Conservation (phyloP, 2,329 filamentous ascomycete species). For the Ramularia endophylla region DNA sequence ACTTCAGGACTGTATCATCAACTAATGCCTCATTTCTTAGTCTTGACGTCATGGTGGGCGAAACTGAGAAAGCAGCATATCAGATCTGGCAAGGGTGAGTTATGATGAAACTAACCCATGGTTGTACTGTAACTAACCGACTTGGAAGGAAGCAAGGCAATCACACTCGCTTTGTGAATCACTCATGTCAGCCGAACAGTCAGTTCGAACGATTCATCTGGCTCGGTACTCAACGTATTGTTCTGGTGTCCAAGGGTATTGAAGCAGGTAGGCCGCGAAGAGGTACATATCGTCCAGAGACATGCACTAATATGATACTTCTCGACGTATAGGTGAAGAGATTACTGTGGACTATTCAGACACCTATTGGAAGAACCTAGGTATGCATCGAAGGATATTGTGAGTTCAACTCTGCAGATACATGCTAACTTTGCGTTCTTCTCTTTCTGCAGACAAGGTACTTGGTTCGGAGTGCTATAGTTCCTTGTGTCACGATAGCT, state of each 20-base stretch:
- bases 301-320: too few relatives aligned
- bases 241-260: constrained; percentile 52
- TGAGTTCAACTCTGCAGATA: background rate
- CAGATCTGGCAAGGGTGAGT: constrained; percentile 59
- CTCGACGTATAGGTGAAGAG: constrained; percentile 36
- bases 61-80: constrained; percentile 42
- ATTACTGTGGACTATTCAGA: constrained; percentile 55
- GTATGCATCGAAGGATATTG: too few relatives aligned
- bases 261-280: constrained; percentile 32
- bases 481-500: too few relatives aligned
- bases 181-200: constrained; percentile 53
- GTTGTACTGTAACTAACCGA: too few relatives aligned
- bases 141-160: too few relatives aligned
- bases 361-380: constrained; percentile 45
- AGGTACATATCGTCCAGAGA: too few relatives aligned
- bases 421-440: background rate
- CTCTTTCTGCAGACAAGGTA: constrained; percentile 1
- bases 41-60: constrained; percentile 49
- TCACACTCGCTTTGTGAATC: constrained; percentile 54
- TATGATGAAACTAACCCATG: too few relatives aligned
- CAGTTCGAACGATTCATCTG: constrained; percentile 54
- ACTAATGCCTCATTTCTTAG: too few relatives aligned
- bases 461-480: background rate
- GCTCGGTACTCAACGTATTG: constrained; percentile 48
- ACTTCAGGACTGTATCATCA: too few relatives aligned